Base-by-base conservation (phyloP, 1,139 yeast genomes). In the Nakaseomyces sp. region DNA sequence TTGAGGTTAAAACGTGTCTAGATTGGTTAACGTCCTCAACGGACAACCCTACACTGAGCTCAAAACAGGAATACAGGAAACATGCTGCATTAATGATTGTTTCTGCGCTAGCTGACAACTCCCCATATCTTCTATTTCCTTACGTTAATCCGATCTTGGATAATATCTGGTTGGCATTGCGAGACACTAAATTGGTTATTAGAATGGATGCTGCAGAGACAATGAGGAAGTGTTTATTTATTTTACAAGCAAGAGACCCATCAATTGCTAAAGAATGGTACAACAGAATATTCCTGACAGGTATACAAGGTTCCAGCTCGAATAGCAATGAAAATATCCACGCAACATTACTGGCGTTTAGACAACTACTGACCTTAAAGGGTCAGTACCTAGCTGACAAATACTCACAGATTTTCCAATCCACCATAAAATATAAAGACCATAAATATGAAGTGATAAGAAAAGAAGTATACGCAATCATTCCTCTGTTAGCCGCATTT, bases 71-170 rank as follows among this genome's bases (percentile, higher is more conserved):
- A 54, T 76, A 76, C 44, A 75, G 94, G 56, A 76, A 95, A 50
- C 96, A 88, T 62, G 96, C 96, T 0, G 95, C 97, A 0, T 81
- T 91, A 16, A 70, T 91, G 45, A 81, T 88, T 46, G 76, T 91
- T 39, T 77, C 83, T 12, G 84, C 96, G 0, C 73, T 91, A 50
- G 95, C 96, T 0, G 79, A 79, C 46, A 85, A 87, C 58, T 84
- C 95, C 3, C 96, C 97, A 1, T 85, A 95, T 10, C 69, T 88
- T 43, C 69, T 91, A 43, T 84, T 83, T 59, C 77, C 81, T 18
- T 86, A 84, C 60, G 82, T 87, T 22, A 79, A 82, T 47, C 84
- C 83, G 41, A 81, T 89, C 10, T 69, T 89, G 48, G 88, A 85
- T 45, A 81, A 83, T 53, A 76, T 91, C 17, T 89, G 97, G 96